Base-by-base conservation (phyloP, 2,329 filamentous ascomycete species). In the Fusarium praegraminearum region DNA sequence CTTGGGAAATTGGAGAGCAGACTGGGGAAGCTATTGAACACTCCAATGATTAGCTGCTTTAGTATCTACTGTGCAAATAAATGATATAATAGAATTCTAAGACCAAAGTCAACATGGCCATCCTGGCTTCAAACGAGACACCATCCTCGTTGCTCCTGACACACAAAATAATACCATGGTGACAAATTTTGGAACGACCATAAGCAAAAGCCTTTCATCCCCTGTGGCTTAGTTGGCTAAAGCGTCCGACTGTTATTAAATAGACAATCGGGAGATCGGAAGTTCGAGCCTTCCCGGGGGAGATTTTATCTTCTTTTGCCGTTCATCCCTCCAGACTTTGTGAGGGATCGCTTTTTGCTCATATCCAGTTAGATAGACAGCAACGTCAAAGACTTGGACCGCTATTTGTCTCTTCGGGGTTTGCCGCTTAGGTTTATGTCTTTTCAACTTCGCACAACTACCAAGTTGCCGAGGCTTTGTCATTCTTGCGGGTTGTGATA, bases 211-310 rank as follows among this genome's bases (percentile, higher is more conserved):
- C 33, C 13, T 28, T 24, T 51, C 4, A 51, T 51, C 47, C 47
- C 47, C 47, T 51, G 47, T 51, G 47, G 47, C 47, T 51, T 51
- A 51, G 47, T 51, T 51, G 47, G 47, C 33, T 28, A 51, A 51
- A 71, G 69, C 69, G 69, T 71, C 69, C 69, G 69, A 71, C 69
- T 71, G 69, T 71, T 71, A 71, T 62, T 66, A 4, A 57, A 46
- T 58, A 71, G 70, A 71, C 70, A 71, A 75, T 75, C 73, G 72
- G 69, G 71, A 75, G 73, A 74, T 75, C 73, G 71, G 69, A 73
- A 75, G 73, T 75, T 75, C 73, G 73, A 75, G 65, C 73, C 73
- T 75, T 75, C 67, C 72, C 73, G 72, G 73, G 72, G 73, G 73
- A 22, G 20, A 75, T 22, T 3, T 22, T 22, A 22, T 22, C 20